Base-by-base conservation (phyloP, 192 early-diverging fungal species). In the Diversispora epigaea region DNA sequence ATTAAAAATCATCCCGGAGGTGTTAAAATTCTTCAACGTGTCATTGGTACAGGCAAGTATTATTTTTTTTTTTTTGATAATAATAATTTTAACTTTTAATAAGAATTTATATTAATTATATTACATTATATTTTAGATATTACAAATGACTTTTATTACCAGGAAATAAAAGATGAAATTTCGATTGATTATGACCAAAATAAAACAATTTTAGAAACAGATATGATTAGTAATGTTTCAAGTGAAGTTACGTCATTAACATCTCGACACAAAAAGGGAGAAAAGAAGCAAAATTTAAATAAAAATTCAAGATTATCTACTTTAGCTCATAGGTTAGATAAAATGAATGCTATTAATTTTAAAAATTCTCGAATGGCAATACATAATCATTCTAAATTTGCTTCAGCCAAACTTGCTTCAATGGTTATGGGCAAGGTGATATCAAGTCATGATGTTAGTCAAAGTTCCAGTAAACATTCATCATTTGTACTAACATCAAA, bases 1-100 rank as follows among this genome's bases (percentile, higher is more conserved):
- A 76, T 68, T 41, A 1, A 54, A 17, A 40, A 12, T 21, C 75
- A 76, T 52, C 75, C 75, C 2, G 75, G 75, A 14, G 75, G 75
- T 50, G 21, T n/a, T n/a, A 56, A 76, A 56, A 43, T 76, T 14
- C 39, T 56, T n/a, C 17, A 68, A 21, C 65, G 49, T 67, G 64
- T 76, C 14, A 66, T 68, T 67, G 65, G 49, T 54, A 68, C 50
- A 22, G 15, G 49, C 39, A 70, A 32, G 44, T 32, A 14, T 10
- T 17, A 2, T 66, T 14, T n/a, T 15, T 46, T 44, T 5, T 66
- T 19, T 66, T 8, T 4, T 47, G 2, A 66, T 43, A 17, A 65
- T 6, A 19, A 44, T 6, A 66, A 4, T 58, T 58, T 6, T 21
- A 19, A 57, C 17, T n/a, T 32, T 1, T 32, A 2, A 32, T 32